Evolutionary conservation across 2,329 filamentous ascomycete genomes (phyloP).

Genomic region (Bipolaris bicolor): DNA sequence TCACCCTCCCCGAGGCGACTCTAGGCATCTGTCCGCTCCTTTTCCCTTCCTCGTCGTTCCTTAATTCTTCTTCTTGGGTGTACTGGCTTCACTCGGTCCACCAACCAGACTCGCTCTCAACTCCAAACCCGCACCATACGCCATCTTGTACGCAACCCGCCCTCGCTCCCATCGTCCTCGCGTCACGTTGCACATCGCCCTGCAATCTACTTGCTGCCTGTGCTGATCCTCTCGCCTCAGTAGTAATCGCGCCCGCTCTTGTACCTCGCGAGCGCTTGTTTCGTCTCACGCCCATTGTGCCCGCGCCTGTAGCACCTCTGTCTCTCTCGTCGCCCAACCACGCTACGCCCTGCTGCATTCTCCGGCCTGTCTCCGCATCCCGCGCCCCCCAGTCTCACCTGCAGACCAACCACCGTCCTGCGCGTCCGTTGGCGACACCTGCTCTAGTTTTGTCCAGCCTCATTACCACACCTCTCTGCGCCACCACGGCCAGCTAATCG

Average conservation of each 20-base stretch:
- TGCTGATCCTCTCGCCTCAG: conserved; percentile 40
- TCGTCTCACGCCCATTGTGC: conserved; percentile 46
- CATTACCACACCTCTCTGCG: conserved; percentile 31
- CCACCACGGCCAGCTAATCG: conserved; percentile 31
- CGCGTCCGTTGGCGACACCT: conserved; percentile 31
- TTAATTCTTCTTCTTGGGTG: conserved; percentile 42
- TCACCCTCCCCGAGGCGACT: conserved; percentile 35
- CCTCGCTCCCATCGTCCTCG: conserved; percentile 6
- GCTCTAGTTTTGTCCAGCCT: conserved; percentile 39
- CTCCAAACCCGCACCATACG: conserved; percentile 9
- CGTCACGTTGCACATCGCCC: conserved; percentile 11
- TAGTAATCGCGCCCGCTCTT: conserved; percentile 43
- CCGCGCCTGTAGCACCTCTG: conserved; percentile 38
- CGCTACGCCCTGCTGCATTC: conserved; percentile 11
- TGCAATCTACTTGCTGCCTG: conserved; percentile 34
- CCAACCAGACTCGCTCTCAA: conserved; percentile 23
- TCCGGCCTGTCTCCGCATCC: conserved; percentile 29
- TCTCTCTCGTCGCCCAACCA: conserved; percentile 14
- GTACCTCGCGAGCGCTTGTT: conserved; percentile 49
- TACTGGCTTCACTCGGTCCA: conserved; percentile 44
- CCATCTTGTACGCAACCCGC: conserved; percentile 36
- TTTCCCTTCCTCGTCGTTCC: conserved; percentile 41
- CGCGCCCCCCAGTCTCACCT: conserved; percentile 30
- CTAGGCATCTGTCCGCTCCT: conserved; percentile 48
- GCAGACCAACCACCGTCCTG: conserved; percentile 29